Base-by-base conservation (phyloP, 805 yeast species). In the Lachancea thermotolerans region DNA sequence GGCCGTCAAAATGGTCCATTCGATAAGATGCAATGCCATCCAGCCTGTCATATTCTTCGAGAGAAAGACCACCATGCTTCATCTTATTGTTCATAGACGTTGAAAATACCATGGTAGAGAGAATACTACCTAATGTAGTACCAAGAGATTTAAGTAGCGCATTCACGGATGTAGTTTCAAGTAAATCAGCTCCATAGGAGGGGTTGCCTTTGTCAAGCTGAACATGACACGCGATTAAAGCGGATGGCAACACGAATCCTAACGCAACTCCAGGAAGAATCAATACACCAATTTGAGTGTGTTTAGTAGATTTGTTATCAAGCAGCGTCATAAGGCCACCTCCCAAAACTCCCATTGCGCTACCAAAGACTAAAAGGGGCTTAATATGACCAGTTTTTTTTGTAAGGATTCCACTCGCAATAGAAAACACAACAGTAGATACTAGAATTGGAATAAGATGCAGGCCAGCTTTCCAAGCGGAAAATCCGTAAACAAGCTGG, bases 241-340 rank as follows among this genome's bases (percentile, higher is more conserved):
- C 49, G 14, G 66, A 42, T 50, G 69, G 74, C 50, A 68, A 47
- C 21, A 55, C 49, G 4, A 57, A 40, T 25, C 73, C 75, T 27
- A 67, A 49, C 3, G 62, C 64, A 9, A 66, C 42, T 42, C 74
- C 74, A 3, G 66, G 63, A 10, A 68, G 56, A 35, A 71, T 67
- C 39, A 68, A 46, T n/a, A 58, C 49, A 2, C 74, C 75, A 36
- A 70, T 67, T 34, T 59, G 62, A 29, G 54, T 35, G 0, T 61
- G 42, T 7, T 47, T 44, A 2, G 53, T 44, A 2, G 73, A 61
- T 32, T 59, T 51, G 34, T 58, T 64, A 3, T 59, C 53, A 35
- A 68, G 55, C 16, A 69, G 47, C 4, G 61, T 53, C 14, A 67
- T 16, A 10, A 62, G 37, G 7, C 72, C 75, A 18, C 59, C 54